Evolutionary conservation across 78 protist genomes (phyloP).

Genomic region (Mantamonas sphyraenae): DNA sequence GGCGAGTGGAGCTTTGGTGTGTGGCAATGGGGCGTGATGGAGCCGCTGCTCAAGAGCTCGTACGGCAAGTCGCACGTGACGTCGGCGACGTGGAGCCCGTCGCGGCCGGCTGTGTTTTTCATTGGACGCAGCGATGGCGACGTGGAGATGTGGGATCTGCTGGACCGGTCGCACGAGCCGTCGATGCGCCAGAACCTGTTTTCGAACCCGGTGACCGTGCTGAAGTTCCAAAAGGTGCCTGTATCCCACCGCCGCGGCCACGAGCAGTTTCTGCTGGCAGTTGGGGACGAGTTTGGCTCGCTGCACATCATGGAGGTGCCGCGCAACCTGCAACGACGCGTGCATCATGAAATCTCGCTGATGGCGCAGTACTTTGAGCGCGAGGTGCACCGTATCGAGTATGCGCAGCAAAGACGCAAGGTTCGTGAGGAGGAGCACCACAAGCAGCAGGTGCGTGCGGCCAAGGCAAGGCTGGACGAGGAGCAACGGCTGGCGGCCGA

Average conservation of each 20-base stretch:
- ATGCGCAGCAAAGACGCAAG: no score
- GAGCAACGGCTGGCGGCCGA: no score
- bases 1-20: slow-evolving; percentile 21
- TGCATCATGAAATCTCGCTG: not conserved
- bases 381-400: not conserved
- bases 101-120: slow-evolving; percentile 13
- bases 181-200: not conserved
- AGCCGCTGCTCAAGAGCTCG: not conserved
- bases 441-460: not conserved
- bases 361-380: not conserved
- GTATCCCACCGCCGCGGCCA: not conserved
- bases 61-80: not conserved
- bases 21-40: not conserved
- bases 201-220: not conserved
- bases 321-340: slow-evolving; percentile 17
- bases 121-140: not conserved
- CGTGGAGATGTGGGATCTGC: slow-evolving; percentile 31
- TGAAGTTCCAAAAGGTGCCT: not conserved
- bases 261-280: not conserved
- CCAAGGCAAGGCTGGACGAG: no score
- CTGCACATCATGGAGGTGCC: slow-evolving; percentile 32
- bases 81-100: slow-evolving; percentile 1
- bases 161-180: slow-evolving; percentile 37
- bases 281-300: slow-evolving; percentile 20
- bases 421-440: not conserved